These are phyloP conservation scores for Pseudogymnoascus sp. DNA, from an alignment of 2,329 filamentous ascomycete species.

Conservation along the genomic window DNA sequence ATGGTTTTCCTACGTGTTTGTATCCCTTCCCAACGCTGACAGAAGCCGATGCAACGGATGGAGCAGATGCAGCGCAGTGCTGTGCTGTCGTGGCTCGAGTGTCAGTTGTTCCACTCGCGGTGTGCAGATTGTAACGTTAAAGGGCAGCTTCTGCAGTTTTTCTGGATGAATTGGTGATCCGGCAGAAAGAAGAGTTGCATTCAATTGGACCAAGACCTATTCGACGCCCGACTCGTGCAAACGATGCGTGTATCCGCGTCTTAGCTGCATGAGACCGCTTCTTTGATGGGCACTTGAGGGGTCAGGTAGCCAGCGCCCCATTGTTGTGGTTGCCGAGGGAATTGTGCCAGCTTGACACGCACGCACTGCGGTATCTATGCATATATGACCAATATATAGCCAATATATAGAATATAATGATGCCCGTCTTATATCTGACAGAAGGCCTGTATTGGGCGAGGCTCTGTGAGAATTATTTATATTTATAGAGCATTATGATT, in stretches of 20 bases:
- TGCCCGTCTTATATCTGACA: neutral
- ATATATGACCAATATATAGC: neutral
- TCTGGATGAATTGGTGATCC: conserved; percentile 3
- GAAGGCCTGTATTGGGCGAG: neutral
- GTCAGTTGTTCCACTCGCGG: conserved; percentile 15
- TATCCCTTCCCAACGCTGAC: neutral
- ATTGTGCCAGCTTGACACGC: neutral
- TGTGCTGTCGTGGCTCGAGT: conserved; percentile 29
- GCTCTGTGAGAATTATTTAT: neutral
- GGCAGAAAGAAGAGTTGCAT: neutral
- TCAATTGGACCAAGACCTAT: conserved; percentile 6
- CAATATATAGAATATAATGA: neutral
- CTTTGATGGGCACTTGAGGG: conserved; percentile 1
- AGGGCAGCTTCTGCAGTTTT: conserved; percentile 1
- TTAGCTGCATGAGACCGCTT: conserved; percentile 4
- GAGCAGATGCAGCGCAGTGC: neutral
- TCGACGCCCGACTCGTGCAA: neutral
- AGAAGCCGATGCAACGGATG: neutral
- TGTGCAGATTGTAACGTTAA: conserved; percentile 7
- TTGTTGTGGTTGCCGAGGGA: conserved; percentile 4
- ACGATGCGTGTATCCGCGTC: neutral
- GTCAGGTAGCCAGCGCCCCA: neutral
- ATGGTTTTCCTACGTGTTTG: conserved; percentile 3
- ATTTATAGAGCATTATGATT: neutral
- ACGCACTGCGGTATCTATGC: neutral